These are phyloP conservation scores for Monosporascus sp. DNA, from an alignment of 2,329 filamentous ascomycete species.

Conservation along the genomic window DNA sequence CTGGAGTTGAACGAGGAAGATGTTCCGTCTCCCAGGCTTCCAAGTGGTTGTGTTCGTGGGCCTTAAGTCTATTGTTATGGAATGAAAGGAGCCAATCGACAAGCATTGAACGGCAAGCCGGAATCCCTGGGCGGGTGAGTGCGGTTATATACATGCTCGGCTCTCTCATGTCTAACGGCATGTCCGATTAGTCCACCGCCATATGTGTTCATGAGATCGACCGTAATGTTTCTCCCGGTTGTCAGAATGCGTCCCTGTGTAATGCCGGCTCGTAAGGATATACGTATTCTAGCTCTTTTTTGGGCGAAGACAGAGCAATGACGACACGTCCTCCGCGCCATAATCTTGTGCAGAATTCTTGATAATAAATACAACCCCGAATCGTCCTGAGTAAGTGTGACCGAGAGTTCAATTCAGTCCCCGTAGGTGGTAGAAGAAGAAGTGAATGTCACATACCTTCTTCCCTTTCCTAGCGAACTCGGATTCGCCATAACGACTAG, in stretches of 20 bases:
- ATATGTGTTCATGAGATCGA: background rate
- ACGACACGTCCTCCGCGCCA: background rate
- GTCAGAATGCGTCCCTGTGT: background rate
- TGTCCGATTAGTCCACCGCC: background rate
- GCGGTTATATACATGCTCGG: background rate
- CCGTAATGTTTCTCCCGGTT: background rate
- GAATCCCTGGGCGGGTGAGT: background rate
- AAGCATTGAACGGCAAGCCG: background rate
- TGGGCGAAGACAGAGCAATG: background rate
- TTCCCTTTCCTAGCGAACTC: no score
- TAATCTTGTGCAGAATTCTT: background rate
- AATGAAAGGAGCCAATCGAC: background rate
- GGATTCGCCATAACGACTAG: no score
- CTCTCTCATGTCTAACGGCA: background rate
- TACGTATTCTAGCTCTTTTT: background rate
- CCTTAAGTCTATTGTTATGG: background rate
- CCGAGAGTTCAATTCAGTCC: no score
- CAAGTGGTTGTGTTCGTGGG: background rate
- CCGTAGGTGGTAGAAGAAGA: no score
- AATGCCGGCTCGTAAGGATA: background rate
- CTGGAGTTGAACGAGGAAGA: no score
- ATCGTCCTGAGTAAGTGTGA: background rate
- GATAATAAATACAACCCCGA: background rate
- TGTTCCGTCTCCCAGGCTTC: background rate
- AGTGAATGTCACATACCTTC: no score